A percentile compares a stretch with the other conserved stretches of the same genome.
Evolutionary conservation across 2,329 filamentous ascomycete species (phyloP).

Genomic region (Aureobasidium musti): DNA sequence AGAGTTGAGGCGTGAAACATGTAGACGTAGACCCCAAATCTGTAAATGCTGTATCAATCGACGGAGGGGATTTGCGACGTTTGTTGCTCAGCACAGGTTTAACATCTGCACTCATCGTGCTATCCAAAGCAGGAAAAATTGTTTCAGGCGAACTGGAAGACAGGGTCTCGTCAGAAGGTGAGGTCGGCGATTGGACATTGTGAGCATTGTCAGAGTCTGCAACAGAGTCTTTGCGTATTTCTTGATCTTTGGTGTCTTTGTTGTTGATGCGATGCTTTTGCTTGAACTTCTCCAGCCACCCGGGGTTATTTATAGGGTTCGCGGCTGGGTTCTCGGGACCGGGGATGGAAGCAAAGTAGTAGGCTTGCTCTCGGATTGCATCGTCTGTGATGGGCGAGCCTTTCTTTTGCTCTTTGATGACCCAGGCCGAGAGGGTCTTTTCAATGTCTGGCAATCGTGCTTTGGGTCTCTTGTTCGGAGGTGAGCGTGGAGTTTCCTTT

Average conservation of each 20-base stretch:
- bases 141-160: neutral
- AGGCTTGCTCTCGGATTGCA: conserved; percentile 82
- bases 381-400: conserved; percentile 73
- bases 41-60: conserved; percentile 67
- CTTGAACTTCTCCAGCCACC: conserved; percentile 95
- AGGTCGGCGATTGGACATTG: conserved; percentile 67
- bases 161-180: conserved; percentile 56
- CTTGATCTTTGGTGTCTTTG: conserved; percentile 27
- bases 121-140: neutral
- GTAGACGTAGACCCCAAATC: conserved; percentile 56
- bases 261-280: conserved; percentile 71
- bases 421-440: conserved; percentile 83
- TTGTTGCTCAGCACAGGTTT: neutral
- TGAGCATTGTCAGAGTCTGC: conserved; percentile 47
- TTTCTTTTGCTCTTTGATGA: conserved; percentile 74
- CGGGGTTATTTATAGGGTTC: conserved; percentile 63
- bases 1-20: conserved; percentile 67
- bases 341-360: conserved; percentile 73
- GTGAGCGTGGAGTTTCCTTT: conserved; percentile 19
- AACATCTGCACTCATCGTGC: neutral
- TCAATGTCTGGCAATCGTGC: conserved; percentile 90
- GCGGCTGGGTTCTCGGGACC: conserved; percentile 67
- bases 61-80: conserved; percentile 47
- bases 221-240: conserved; percentile 21
- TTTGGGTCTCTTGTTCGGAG: conserved; percentile 63